phyloP scores from a whole-genome alignment of 768 basidiomycete species.

The Amanita thiersii region DNA sequence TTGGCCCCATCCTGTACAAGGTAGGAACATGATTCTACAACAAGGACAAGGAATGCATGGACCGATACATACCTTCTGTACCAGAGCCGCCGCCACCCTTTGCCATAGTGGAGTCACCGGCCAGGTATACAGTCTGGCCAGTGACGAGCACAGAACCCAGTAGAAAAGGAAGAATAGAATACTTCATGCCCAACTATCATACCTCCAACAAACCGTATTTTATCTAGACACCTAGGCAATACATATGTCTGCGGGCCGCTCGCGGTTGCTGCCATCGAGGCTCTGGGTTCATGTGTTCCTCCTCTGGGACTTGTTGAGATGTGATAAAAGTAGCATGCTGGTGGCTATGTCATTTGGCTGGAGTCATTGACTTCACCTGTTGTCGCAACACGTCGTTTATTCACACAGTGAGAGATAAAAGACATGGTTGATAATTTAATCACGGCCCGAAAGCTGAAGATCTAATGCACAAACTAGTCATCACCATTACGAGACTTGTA shows the following conservation, averaged over 20 bases:
- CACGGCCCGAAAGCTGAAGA: not conserved
- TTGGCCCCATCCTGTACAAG: slow-evolving; percentile 16
- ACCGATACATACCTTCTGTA: slow-evolving; percentile 28
- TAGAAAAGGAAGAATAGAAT: too few species aligned
- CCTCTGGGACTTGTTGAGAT: not conserved
- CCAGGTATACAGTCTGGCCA: slow-evolving; percentile 32
- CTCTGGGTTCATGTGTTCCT: not conserved
- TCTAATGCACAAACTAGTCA: not conserved
- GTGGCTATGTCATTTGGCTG: not conserved
- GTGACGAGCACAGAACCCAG: slow-evolving; percentile 11
- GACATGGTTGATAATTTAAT: not conserved
- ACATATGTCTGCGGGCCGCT: too few species aligned
- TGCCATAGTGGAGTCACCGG: slow-evolving; percentile 40
- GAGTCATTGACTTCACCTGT: not conserved
- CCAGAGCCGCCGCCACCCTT: slow-evolving; percentile 28
- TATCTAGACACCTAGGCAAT: too few species aligned
- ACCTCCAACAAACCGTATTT: too few species aligned
- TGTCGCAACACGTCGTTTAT: not conserved
- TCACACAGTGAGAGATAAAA: not conserved
- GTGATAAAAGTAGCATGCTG: not conserved
- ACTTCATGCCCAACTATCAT: too few species aligned
- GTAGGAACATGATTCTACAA: not conserved
- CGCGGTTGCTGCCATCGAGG: too few species aligned
- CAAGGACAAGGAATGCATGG: not conserved
- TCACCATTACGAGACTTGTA: not conserved